Evolutionary conservation across 345 rosid species (phyloP), one percentile per base, ranked within the genome.

Genomic region (Syzygium grande): DNA sequence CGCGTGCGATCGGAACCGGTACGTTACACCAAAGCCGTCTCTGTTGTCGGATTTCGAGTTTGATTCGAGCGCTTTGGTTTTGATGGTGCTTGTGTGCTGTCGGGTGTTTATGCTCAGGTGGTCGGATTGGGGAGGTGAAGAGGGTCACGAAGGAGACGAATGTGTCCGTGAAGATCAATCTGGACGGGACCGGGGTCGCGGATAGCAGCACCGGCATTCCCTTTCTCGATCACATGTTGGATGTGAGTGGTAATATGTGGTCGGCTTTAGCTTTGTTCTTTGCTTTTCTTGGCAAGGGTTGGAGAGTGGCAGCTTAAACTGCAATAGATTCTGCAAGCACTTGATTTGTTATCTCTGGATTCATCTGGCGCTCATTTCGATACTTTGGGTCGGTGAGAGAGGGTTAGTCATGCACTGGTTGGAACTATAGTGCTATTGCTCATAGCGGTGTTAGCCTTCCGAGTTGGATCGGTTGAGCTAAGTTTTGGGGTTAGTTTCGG

Each of bases 201-300:
- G 98, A 97, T 90, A 94, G 98, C 27, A 90, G 86, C 85, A 91
- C 98, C 43, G 93, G 97, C 43, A 95, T 96, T 73, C 97, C 98
- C 21, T 98, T 98, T 87, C 95, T 98, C 59, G 98, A 97, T 92
- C 99, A 96, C 92, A 97, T 97, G 98, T 88, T 97, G 78, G 98
- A 97, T 92, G 99, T 95, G 84, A 89, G 89, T 86, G 19, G 51
- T 34, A 86, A 86, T 22, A 85, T 51, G 49, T 5, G 61, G 78
- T 52, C 5, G 83, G 58, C 23, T 19, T 88, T 27, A 34, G 12
- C 30, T 38, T 86, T 89, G 19, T 5, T 49, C 30, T 83, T 21
- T 34, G 11, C 78, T 29, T 10, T 58, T 87, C 15, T 15, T 38
- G 14, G 80, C 14, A 38, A 34, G 80, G 4, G 16, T 1, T 30